phyloP scores from a whole-genome alignment of 495 filamentous ascomycete species.

The Neurospora tetrasperma region DNA sequence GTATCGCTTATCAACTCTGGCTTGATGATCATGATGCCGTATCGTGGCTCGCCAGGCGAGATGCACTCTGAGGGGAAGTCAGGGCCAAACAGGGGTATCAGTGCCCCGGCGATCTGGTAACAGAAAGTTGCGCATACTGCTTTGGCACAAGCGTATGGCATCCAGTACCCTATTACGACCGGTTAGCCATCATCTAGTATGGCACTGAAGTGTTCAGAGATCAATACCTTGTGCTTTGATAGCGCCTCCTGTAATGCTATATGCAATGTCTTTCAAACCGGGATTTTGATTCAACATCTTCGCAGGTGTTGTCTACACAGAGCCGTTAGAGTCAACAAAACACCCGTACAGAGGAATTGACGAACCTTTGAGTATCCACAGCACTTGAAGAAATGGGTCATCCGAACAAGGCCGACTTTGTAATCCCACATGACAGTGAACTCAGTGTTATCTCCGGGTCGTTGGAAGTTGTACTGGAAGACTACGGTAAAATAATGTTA shows the following conservation, averaged over 20 bases:
- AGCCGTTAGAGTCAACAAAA: background rate
- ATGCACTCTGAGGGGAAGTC: constrained; percentile 66
- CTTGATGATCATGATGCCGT: constrained; percentile 60
- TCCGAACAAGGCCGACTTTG: constrained; percentile 86
- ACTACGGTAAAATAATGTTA: constrained; percentile 39
- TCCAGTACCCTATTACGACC: constrained; percentile 75
- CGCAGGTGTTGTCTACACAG: constrained; percentile 63
- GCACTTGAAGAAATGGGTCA: constrained; percentile 92
- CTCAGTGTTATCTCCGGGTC: constrained; percentile 52
- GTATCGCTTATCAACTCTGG: constrained; percentile 45
- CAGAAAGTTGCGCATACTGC: constrained; percentile 84
- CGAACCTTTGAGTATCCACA: constrained; percentile 74
- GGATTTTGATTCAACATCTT: constrained; percentile 71
- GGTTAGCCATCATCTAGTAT: background rate
- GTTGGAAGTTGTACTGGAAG: constrained; percentile 81
- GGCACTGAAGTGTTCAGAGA: background rate
- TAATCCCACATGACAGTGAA: constrained; percentile 96
- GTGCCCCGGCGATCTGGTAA: constrained; percentile 65
- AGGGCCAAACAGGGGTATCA: constrained; percentile 82
- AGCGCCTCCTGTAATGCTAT: constrained; percentile 90
- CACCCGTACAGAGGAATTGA: background rate
- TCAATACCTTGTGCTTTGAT: constrained; percentile 75
- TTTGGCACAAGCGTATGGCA: constrained; percentile 77
- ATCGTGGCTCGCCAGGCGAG: constrained; percentile 43
- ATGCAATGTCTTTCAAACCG: constrained; percentile 73